These are phyloP conservation scores for Cladophialophora yegresii DNA, from an alignment of 2,329 filamentous ascomycete species.

Conservation along the genomic window DNA sequence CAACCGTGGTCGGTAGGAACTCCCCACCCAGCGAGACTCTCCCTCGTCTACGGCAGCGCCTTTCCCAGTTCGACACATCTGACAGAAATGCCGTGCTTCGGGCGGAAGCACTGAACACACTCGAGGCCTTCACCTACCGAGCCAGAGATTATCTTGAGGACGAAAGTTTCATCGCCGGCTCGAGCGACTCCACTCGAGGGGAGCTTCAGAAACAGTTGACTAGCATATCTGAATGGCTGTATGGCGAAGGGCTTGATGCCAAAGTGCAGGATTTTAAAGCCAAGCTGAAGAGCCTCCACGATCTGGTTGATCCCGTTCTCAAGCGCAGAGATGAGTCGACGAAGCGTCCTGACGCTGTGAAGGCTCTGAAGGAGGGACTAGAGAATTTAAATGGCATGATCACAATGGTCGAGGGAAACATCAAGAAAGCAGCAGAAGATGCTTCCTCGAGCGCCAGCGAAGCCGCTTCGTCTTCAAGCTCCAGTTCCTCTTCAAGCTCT, in stretches of 20 bases:
- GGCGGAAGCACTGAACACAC: conserved; percentile 85
- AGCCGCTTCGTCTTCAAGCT: conserved; percentile 47
- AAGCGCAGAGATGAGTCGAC: conserved; percentile 71
- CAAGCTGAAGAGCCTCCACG: conserved; percentile 74
- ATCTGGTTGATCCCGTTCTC: conserved; percentile 75
- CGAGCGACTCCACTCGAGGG: conserved; percentile 68
- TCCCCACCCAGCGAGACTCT: conserved; percentile 43
- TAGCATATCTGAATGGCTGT: conserved; percentile 83
- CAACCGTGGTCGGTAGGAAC: conserved; percentile 47
- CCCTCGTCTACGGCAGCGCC: conserved; percentile 65
- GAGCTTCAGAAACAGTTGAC: conserved; percentile 68
- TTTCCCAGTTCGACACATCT: conserved; percentile 81
- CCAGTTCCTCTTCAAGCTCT: conserved; percentile 53
- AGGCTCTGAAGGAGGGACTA: conserved; percentile 68
- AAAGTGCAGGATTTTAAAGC: conserved; percentile 71
- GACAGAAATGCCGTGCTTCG: conserved; percentile 74
- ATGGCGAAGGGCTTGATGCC: conserved; percentile 78
- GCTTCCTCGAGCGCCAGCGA: conserved; percentile 59
- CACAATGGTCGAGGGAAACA: conserved; percentile 67
- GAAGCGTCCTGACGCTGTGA: conserved; percentile 70
- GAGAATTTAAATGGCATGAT: conserved; percentile 71
- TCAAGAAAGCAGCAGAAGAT: conserved; percentile 68
- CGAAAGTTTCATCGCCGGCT: conserved; percentile 69
- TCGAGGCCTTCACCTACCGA: conserved; percentile 93
- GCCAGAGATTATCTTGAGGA: conserved; percentile 79